Evolutionary conservation across 2,329 filamentous ascomycete species (phyloP).

Genomic region (Beauveria sp.): DNA sequence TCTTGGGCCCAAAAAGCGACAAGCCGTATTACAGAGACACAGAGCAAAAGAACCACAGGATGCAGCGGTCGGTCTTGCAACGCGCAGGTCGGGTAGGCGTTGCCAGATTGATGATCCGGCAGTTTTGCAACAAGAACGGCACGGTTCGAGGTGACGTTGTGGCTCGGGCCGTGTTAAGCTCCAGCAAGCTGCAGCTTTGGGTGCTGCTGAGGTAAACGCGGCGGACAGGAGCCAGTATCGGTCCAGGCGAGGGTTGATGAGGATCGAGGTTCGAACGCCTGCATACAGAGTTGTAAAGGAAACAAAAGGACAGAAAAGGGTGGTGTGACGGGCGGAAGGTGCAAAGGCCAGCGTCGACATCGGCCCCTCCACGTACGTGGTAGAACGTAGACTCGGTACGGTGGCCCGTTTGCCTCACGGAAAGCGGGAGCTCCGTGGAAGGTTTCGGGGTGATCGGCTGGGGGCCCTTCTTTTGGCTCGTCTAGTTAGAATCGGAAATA

Average conservation of each 20-base stretch:
- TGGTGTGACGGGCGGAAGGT: slow-evolving; percentile 2
- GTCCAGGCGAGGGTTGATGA: background rate
- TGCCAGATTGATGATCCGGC: background rate
- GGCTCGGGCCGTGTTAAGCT: background rate
- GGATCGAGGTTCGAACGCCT: background rate
- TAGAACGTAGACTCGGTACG: slow-evolving; percentile 9
- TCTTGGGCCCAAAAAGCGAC: background rate
- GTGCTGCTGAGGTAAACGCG: background rate
- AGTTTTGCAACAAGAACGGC: background rate
- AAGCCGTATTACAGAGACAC: background rate
- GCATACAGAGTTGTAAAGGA: background rate
- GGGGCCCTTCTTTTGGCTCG: slow-evolving; percentile 8
- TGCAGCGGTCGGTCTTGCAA: background rate
- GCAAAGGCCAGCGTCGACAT: slow-evolving; percentile 8
- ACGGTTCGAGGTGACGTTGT: background rate
- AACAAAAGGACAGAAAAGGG: background rate
- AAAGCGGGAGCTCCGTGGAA: slow-evolving; percentile 11
- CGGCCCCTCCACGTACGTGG: slow-evolving; percentile 4
- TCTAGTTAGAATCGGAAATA: slow-evolving; percentile 12
- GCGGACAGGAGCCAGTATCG: background rate
- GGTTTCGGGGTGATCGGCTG: slow-evolving; percentile 13
- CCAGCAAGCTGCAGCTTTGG: background rate
- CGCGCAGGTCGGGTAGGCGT: background rate
- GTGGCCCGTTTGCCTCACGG: slow-evolving; percentile 10
- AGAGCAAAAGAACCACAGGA: background rate